Conservation (phyloP, 208 protist genomes). For the Acanthamoeba healyi region DNA sequence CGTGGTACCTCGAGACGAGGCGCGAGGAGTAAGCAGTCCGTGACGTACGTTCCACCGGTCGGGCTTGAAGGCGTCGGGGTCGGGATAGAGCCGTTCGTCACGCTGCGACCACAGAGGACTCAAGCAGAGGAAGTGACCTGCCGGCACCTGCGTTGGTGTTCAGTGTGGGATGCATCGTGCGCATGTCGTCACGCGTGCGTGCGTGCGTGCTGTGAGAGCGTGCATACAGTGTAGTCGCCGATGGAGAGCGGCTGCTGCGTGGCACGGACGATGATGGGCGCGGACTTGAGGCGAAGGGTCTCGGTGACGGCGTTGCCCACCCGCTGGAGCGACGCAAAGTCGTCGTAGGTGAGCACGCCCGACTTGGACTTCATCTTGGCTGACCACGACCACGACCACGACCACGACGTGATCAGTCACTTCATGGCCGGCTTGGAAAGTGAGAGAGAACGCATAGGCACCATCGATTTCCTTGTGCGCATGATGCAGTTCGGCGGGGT, state of each 20-base stretch:
- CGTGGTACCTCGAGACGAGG: no score
- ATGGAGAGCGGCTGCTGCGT: conserved; percentile 46
- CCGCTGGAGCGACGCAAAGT: conserved; percentile 45
- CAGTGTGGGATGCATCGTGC: not conserved
- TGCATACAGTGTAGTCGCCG: not conserved
- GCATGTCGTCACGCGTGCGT: not conserved
- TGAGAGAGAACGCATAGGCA: not conserved
- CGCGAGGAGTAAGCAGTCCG: no score
- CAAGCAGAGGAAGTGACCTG: conserved; percentile 46
- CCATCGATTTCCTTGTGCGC: conserved; percentile 57
- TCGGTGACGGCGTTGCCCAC: conserved; percentile 32
- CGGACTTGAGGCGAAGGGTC: conserved; percentile 27
- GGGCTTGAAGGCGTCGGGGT: conserved; percentile 44
- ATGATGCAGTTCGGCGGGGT: not conserved
- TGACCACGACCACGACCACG: not conserved
- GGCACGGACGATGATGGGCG: conserved; percentile 54
- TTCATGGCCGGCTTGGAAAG: not conserved
- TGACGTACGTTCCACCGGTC: conserved; percentile 37
- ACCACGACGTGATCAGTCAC: no score
- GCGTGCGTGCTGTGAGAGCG: not conserved
- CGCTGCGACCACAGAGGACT: conserved; percentile 46
- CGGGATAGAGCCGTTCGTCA: conserved; percentile 12
- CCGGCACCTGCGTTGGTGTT: not conserved
- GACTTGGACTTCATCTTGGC: conserved; percentile 8
- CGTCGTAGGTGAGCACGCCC: conserved; percentile 29